Evolutionary conservation across 2,329 filamentous ascomycete species (phyloP), one percentile per base, ranked within the genome.

Genomic region (Truncatella angustata): DNA sequence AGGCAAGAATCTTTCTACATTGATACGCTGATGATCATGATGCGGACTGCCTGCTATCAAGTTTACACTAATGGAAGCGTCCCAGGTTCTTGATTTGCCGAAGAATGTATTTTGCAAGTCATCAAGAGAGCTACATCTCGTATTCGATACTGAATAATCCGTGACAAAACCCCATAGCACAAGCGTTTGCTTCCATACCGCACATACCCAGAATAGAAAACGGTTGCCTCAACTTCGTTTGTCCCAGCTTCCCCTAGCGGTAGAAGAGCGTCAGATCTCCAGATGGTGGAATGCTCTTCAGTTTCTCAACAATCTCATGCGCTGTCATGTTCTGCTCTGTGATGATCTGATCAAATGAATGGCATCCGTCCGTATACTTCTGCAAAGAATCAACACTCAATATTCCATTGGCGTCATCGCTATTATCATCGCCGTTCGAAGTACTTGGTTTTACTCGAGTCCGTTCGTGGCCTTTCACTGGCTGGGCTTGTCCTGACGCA

Each of bases 321-420:
- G 92, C 87, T 5, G 81, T 82, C 65, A 90, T 65, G 56, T 87
- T 85, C 66, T 85, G 77, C 72, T 91, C 88, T 1, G 86, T 88
- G 64, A 89, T 90, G 58, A 93, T 90, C 75, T 92, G 85, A 71
- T 94, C 90, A 68, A 93, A 88, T 60, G 81, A 84, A 65, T 91
- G 87, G 58, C 80, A 80, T 0, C 90, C 90, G 68, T 93, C 87
- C 10, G 87, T 78, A 63, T 89, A 93, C 62, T 75, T 79, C 58
- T 85, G 77, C 64, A 93, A 63, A 23, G 78, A 77, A 54, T 81
- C 78, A 11, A 24, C 36, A 34, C 16, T 20, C n/a, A 35, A 10
- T 12, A 24, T 24, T 14, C n/a, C 47, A 28, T 21, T 21, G 3
- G 71, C 73, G 9, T 69, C 70, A 2, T 65, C 61, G n/a, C 30